A percentile compares a stretch with the other conserved stretches of the same genome.
Evolutionary conservation across 2,329 filamentous ascomycete species (phyloP).

Genomic region (Pestalotiopsis sp.): DNA sequence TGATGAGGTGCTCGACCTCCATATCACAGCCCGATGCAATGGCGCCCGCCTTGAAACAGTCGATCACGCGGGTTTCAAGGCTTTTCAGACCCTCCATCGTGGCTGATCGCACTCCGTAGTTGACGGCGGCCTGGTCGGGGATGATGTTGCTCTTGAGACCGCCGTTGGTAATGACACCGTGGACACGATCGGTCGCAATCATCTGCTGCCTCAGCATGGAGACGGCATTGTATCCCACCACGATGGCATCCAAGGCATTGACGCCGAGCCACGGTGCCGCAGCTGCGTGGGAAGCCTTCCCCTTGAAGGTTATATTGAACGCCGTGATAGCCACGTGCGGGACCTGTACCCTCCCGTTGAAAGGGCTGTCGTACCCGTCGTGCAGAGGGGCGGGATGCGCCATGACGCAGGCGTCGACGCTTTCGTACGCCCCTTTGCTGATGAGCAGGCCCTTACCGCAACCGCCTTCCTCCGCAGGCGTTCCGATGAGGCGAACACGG

Average conservation of each 20-base stretch:
- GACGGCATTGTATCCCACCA: conserved; percentile 36
- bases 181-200: conserved; percentile 36
- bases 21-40: background rate
- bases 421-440: conserved; percentile 31
- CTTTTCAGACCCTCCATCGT: conserved; percentile 23
- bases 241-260: conserved; percentile 40
- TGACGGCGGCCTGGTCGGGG: conserved; percentile 38
- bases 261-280: conserved; percentile 37
- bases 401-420: conserved; percentile 28
- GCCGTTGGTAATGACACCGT: conserved; percentile 38
- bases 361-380: conserved; percentile 8
- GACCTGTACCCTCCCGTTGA: conserved; percentile 26
- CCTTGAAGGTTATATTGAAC: conserved; percentile 33
- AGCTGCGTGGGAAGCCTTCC: conserved; percentile 36
- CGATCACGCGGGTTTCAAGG: background rate
- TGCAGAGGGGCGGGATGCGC: conserved; percentile 27
- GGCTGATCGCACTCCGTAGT: conserved; percentile 39
- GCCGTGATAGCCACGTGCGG: conserved; percentile 34
- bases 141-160: conserved; percentile 41
- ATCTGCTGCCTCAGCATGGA: conserved; percentile 41
- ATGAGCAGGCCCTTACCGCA: conserved; percentile 42
- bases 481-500: conserved; percentile 41
- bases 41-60: background rate
- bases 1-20: background rate
- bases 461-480: conserved; percentile 45